Evolutionary conservation across 306 rosid species (phyloP).

Genomic region (Mucuna pruriens): DNA sequence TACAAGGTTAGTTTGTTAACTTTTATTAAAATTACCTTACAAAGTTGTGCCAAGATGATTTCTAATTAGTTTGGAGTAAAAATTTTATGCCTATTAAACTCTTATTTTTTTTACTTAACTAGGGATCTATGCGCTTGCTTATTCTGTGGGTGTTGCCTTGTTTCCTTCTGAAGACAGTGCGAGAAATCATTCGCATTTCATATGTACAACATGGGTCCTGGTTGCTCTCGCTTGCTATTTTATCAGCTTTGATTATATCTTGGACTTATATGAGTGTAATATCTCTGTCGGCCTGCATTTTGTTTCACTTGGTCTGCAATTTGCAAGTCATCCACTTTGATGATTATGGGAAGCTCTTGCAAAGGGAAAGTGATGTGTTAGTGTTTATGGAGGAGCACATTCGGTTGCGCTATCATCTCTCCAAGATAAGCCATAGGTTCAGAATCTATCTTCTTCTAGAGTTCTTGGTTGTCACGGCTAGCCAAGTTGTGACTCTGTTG

Average conservation of each 20-base stretch:
- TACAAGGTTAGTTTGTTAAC: not conserved
- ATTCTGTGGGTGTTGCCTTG: conserved; percentile 67
- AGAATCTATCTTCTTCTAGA: conserved; percentile 75
- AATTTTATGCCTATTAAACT: not conserved
- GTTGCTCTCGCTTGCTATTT: conserved; percentile 57
- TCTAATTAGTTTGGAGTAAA: not conserved
- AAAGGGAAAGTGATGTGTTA: conserved; percentile 66
- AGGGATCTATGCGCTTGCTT: conserved; percentile 69
- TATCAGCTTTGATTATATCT: conserved; percentile 56
- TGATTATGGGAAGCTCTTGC: conserved; percentile 77
- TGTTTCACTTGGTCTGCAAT: conserved; percentile 88
- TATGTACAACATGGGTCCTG: conserved; percentile 53
- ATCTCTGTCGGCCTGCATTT: conserved; percentile 73
- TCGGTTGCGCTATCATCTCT: conserved; percentile 75
- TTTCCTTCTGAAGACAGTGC: conserved; percentile 58
- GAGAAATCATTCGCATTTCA: conserved; percentile 62
- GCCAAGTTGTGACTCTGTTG: conserved; percentile 71
- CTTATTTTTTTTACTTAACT: not conserved
- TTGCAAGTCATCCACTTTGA: conserved; percentile 83
- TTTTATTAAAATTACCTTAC: not conserved
- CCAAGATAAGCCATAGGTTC: conserved; percentile 87
- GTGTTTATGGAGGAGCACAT: conserved; percentile 78
- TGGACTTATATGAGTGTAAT: conserved; percentile 80
- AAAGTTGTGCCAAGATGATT: not conserved
- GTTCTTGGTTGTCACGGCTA: conserved; percentile 72